Evolutionary conservation across 352 stramenopile genomes (phyloP), one percentile per base, ranked within the genome.

Genomic region (Saprolegnia parasitica): DNA sequence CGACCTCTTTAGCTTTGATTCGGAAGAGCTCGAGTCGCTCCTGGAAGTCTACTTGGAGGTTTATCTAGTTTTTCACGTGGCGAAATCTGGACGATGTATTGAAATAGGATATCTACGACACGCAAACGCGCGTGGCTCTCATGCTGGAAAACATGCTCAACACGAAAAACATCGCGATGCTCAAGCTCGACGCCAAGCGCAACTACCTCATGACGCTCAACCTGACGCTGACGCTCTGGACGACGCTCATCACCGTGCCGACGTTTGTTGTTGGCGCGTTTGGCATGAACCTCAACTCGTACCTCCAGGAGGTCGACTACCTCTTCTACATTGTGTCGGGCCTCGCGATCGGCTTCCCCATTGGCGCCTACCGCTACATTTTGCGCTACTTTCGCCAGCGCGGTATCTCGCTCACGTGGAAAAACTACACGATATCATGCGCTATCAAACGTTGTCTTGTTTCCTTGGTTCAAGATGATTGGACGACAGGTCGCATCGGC

Each of bases 71-170:
- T 42, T 23, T 32, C 6, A 13, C 16, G 21, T 37, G 10, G 15
- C 15, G 13, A 18, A 47, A 65, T 39, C 55, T n/a, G 0, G 16
- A n/a, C 45, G 16, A 15, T 49, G 42, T n/a, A n/a, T n/a, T 4
- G 10, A n/a, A 15, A 49, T 21, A 80, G 76, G 84, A 93, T 39
- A 93, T 93, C 37, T 88, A 88, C 72, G 86, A 84, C n/a, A 92
- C 81, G 5, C 81, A 81, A 26, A 92, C 84, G 0, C 86, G 88
- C 65, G 81, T 79, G 0, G 76, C 72, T n/a, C 65, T 93, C 35
- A 81, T 93, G 77, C 81, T 87, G 55, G 77, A 92, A 52, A 81
- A 84, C 37, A 88, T 92, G 49, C 78, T 82, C 23, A 91, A 89
- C 56, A 89, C 84, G 5, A 79, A 90, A 71, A 89, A 75, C 46